Evolutionary conservation across 2,329 filamentous ascomycete genomes (phyloP).

Genomic region (Leptographium flavum): DNA sequence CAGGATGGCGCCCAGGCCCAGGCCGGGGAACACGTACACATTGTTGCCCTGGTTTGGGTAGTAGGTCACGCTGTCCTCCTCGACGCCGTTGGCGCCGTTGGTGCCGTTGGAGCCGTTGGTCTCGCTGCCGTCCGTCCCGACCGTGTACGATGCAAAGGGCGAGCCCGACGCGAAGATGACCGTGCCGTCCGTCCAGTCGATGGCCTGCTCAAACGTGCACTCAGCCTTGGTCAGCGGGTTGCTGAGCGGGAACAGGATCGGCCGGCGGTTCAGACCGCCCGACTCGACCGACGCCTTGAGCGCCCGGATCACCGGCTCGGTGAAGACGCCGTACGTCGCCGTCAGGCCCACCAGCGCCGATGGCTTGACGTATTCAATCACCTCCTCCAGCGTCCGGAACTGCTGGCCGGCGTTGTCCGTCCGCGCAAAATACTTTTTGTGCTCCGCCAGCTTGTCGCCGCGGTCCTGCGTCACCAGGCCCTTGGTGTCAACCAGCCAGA

Average conservation of each 20-base stretch:
- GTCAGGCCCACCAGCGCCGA: constrained; percentile 90
- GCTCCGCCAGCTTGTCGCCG: constrained; percentile 83
- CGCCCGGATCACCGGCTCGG: constrained; percentile 66
- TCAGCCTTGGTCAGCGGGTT: constrained; percentile 95
- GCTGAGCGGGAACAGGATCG: constrained; percentile 91
- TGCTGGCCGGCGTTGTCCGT: constrained; percentile 50
- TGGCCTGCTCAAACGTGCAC: constrained; percentile 90
- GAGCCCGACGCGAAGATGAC: constrained; percentile 92
- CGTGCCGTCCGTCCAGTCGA: constrained; percentile 79
- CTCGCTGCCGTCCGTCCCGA: constrained; percentile 29
- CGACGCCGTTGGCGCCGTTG: constrained; percentile 13
- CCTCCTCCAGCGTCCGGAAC: constrained; percentile 71
- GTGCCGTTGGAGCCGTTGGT: constrained; percentile 3
- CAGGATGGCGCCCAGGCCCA: constrained; percentile 85
- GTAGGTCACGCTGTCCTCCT: constrained; percentile 47
- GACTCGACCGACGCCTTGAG: constrained; percentile 49
- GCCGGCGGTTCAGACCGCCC: constrained; percentile 55
- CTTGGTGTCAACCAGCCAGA: constrained; percentile 96
- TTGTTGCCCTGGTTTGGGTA: constrained; percentile 76
- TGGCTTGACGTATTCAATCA: constrained; percentile 89
- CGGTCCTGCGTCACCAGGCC: constrained; percentile 88
- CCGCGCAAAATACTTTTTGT: constrained; percentile 62
- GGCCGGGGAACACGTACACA: constrained; percentile 90
- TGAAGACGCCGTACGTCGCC: constrained; percentile 90
- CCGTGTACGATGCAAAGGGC: constrained; percentile 64